phyloP scores from a whole-genome alignment of 176 grass and related monocot genomes.

The Carex cristatella region DNA sequence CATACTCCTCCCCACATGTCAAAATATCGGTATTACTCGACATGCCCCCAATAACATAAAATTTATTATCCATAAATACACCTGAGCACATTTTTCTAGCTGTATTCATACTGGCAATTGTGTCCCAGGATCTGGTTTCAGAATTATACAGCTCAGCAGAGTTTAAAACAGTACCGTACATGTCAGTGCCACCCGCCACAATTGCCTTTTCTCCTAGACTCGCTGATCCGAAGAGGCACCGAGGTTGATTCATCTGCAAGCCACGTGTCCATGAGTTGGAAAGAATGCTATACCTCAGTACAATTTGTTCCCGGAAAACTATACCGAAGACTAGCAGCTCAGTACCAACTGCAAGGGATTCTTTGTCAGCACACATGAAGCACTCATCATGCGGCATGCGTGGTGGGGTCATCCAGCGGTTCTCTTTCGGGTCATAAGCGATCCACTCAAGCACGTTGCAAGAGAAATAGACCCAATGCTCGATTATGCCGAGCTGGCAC shows the following conservation, averaged over 20 bases:
- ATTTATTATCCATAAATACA: slow-evolving; percentile 74
- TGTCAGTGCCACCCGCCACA: slow-evolving; percentile 56
- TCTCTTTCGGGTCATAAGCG: slow-evolving; percentile 54
- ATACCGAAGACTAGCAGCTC: slow-evolving; percentile 67
- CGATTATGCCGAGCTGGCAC: slow-evolving; percentile 36
- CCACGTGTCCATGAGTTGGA: slow-evolving; percentile 67
- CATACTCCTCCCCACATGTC: slow-evolving; percentile 77
- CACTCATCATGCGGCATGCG: slow-evolving; percentile 56
- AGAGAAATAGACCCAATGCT: slow-evolving; percentile 90
- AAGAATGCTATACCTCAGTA: slow-evolving; percentile 76
- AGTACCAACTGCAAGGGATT: slow-evolving; percentile 65
- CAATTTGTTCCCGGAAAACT: slow-evolving; percentile 42
- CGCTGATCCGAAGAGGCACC: slow-evolving; percentile 64
- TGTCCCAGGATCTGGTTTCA: slow-evolving; percentile 45
- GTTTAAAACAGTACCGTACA: slow-evolving; percentile 31
- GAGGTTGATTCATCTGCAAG: slow-evolving; percentile 47
- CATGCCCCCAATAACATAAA: slow-evolving; percentile 68
- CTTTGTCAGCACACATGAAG: slow-evolving; percentile 52
- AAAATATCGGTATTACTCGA: slow-evolving; percentile 37
- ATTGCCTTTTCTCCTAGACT: slow-evolving; percentile 58
- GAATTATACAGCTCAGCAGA: slow-evolving; percentile 80
- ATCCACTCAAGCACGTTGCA: slow-evolving; percentile 60
- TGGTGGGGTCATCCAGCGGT: slow-evolving; percentile 60
- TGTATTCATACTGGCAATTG: slow-evolving; percentile 56
- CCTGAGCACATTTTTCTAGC: slow-evolving; percentile 63